A percentile compares a stretch with the other conserved stretches of the same genome.
Evolutionary conservation across 129 eudicot species (phyloP).

Genomic region (Centella asiatica): DNA sequence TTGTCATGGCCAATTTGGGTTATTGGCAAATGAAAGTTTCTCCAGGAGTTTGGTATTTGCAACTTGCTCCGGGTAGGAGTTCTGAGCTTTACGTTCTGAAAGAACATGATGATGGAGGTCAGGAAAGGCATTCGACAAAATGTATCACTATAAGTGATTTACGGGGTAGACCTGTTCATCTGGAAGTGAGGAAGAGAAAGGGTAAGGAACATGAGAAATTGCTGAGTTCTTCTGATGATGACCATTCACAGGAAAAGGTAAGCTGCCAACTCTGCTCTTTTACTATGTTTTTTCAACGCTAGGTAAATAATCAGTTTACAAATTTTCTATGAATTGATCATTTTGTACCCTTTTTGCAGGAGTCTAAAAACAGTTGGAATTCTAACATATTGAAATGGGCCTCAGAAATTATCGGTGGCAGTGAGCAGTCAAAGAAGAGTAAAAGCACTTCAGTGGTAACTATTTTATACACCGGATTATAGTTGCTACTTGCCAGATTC

Average conservation of each 20-base stretch:
- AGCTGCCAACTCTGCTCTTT: conserved; percentile 15
- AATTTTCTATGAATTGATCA: neutral
- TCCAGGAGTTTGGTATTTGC: conserved; percentile 95
- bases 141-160: conserved; percentile 66
- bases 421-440: conserved; percentile 49
- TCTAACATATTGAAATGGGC: conserved; percentile 93
- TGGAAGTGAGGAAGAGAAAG: conserved; percentile 80
- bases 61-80: conserved; percentile 96
- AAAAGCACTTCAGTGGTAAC: conserved; percentile 49
- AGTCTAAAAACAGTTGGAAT: conserved; percentile 64
- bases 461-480: neutral
- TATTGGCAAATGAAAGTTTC: conserved; percentile 98
- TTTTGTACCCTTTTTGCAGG: conserved; percentile 24
- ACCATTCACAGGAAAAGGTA: conserved; percentile 35
- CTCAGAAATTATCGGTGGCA: conserved; percentile 78
- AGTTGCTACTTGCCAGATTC: too few relatives aligned
- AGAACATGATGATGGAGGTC: conserved; percentile 46
- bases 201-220: conserved; percentile 83
- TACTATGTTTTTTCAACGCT: neutral
- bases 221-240: conserved; percentile 50
- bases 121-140: conserved; percentile 41
- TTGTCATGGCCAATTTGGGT: conserved; percentile 98
- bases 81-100: conserved; percentile 76
- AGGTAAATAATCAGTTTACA: neutral
- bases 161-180: conserved; percentile 75